A percentile compares a stretch with the other conserved stretches of the same genome.
These are phyloP conservation scores for Sarocladiaceae sp. DNA, from an alignment of 2,329 filamentous ascomycete species.

Conservation along the genomic window DNA sequence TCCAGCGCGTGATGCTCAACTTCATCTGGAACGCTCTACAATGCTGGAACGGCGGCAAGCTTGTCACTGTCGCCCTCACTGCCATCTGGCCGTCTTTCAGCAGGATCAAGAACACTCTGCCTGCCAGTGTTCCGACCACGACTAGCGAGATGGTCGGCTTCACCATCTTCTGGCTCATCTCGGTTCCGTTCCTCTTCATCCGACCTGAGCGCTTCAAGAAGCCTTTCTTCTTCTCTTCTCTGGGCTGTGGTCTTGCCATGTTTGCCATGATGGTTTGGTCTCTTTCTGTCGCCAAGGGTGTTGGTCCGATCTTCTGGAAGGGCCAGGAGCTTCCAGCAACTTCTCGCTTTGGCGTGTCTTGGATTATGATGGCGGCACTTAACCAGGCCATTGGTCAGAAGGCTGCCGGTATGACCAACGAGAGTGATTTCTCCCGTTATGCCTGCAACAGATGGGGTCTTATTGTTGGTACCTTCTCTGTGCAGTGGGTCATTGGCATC, in stretches of 20 bases:
- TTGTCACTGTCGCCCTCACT: conserved; percentile 16
- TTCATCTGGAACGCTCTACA: conserved; percentile 47
- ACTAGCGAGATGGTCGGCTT: conserved; percentile 44
- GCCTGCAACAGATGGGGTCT: conserved; percentile 17
- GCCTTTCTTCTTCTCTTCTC: conserved; percentile 38
- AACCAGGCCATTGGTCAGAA: conserved; percentile 23
- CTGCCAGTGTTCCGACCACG: conserved; percentile 30
- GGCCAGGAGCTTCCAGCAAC: conserved; percentile 16
- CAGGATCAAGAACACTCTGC: conserved; percentile 40
- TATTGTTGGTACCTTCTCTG: conserved; percentile 20
- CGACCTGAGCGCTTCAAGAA: conserved; percentile 44
- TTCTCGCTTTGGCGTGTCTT: conserved; percentile 16
- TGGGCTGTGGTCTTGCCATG: conserved; percentile 41
- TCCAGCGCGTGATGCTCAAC: conserved; percentile 43
- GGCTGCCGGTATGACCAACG: conserved; percentile 24
- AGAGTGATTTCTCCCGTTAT: conserved; percentile 25
- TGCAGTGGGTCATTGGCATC: conserved; percentile 23
- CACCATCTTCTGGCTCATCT: conserved; percentile 47
- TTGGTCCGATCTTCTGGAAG: conserved; percentile 36
- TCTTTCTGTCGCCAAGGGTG: conserved; percentile 35
- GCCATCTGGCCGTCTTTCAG: conserved; percentile 29
- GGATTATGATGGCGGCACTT: conserved; percentile 23
- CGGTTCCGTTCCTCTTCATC: conserved; percentile 43
- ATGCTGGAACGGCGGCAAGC: conserved; percentile 33
- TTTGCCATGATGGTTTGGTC: conserved; percentile 45